Conservation (phyloP, 2,329 filamentous ascomycete species). For the Fusarium nematophilum region DNA sequence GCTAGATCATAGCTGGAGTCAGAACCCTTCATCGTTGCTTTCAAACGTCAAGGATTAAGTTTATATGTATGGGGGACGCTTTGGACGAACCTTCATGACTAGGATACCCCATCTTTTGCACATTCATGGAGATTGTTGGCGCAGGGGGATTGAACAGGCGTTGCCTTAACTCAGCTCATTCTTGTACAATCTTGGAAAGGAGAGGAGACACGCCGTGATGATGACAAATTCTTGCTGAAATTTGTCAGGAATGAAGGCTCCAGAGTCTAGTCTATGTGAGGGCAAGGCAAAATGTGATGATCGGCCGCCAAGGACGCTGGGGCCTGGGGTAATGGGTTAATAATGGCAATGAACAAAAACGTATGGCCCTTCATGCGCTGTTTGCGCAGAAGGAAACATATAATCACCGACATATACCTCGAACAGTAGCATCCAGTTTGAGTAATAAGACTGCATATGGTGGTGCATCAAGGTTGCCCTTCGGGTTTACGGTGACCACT, state of each 20-base stretch:
- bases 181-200: constrained; percentile 4
- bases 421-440: background rate
- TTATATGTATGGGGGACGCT: constrained; percentile 7
- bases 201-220: background rate
- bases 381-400: background rate
- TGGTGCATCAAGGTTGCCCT: too few species aligned
- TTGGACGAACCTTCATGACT: constrained; percentile 14
- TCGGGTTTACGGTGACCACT: too few species aligned
- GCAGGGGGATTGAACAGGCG: background rate
- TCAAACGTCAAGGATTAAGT: constrained; percentile 2
- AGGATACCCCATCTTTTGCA: constrained; percentile 34
- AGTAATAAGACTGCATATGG: too few species aligned
- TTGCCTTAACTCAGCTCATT: background rate
- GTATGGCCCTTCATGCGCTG: background rate
- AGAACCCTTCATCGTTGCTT: background rate
- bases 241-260: background rate
- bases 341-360: constrained; percentile 17
- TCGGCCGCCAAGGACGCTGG: background rate
- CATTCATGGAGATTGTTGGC: constrained; percentile 1
- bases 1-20: constrained; percentile 8
- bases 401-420: background rate
- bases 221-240: background rate
- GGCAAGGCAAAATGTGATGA: background rate
- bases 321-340: constrained; percentile 7
- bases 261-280: background rate